Conservation (phyloP, 2,329 filamentous ascomycete genomes). For the Alternaria metachromatica region DNA sequence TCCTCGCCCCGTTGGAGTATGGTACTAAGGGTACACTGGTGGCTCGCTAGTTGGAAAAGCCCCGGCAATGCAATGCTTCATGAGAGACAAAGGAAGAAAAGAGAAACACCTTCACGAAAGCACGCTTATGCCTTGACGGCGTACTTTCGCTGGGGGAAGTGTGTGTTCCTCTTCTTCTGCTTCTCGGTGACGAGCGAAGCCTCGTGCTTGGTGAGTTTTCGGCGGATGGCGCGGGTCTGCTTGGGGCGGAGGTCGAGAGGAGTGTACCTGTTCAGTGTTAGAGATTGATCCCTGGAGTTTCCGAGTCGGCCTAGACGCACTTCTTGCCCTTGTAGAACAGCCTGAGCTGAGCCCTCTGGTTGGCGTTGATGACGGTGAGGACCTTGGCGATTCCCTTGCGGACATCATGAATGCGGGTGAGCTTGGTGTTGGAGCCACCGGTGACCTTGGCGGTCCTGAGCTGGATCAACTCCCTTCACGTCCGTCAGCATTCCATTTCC, state of each 20-base stretch:
- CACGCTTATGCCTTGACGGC: slow-evolving; percentile 83
- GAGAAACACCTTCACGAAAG: slow-evolving; percentile 38
- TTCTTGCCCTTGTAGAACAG: slow-evolving; percentile 99
- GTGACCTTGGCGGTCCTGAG: slow-evolving; percentile 98
- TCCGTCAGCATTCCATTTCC: slow-evolving; percentile 39
- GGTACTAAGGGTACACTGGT: slow-evolving; percentile 50
- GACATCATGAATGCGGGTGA: slow-evolving; percentile 83
- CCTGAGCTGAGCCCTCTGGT: slow-evolving; percentile 91
- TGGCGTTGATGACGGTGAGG: slow-evolving; percentile 99
- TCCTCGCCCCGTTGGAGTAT: slow-evolving; percentile 40
- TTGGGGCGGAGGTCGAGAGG: slow-evolving; percentile 98
- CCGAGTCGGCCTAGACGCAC: slow-evolving; percentile 43
- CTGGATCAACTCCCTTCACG: slow-evolving; percentile 78
- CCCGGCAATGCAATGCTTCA: slow-evolving; percentile 52
- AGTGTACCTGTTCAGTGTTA: slow-evolving; percentile 65
- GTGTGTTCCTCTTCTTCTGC: slow-evolving; percentile 92
- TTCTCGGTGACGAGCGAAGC: slow-evolving; percentile 84
- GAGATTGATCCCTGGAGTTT: slow-evolving; percentile 11
- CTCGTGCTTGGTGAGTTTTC: slow-evolving; percentile 92
- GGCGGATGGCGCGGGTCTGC: slow-evolving; percentile 97
- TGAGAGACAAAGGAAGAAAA: slow-evolving; percentile 49
- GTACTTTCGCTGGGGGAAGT: slow-evolving; percentile 99
- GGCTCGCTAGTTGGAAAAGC: slow-evolving; percentile 48
- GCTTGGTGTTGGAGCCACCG: slow-evolving; percentile 89
- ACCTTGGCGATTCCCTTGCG: slow-evolving; percentile 99